Evolutionary conservation across 2,329 filamentous ascomycete species (phyloP), one percentile per base, ranked within the genome.

Genomic region (Cladophialophora bantiana): DNA sequence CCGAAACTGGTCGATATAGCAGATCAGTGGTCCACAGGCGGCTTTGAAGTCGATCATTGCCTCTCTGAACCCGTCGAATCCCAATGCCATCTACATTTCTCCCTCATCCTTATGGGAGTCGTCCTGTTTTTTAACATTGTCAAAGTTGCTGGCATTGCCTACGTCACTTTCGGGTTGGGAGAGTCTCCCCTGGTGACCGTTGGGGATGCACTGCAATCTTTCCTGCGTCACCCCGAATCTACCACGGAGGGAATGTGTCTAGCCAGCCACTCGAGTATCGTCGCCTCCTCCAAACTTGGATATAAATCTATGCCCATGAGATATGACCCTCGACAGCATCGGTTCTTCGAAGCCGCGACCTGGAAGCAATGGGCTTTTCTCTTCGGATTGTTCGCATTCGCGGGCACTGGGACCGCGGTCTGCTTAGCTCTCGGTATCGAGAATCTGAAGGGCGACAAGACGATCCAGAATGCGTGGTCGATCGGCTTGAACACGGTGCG

Each of bases 121-220:
- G 71, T 73, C 20, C 58, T 73, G 52, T 55, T 45, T 12, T 73
- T 71, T 63, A 73, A 73, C 50, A 42, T 68, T 31, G 32, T 71
- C 53, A 73, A 73, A 52, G 63, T 68, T 20, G 20, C 69, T 18
- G 65, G 56, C n/a, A 71, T 73, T 40, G 62, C 52, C n/a, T 66
- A 67, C 40, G 61, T 71, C 4, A 64, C 65, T 3, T 65, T 71
- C 38, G 64, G 54, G 48, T 40, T 64, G 12, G 62, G 70, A 32
- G 60, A 63, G 7, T 35, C 68, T 1, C 72, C 76, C 1, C 67
- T 79, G 2, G 68, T 77, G 32, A 79, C 77, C 0, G 70, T 76
- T 1, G 78, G 78, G 5, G 78, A 80, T 67, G 77, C 75, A 0
- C 74, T 80, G 10, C 71, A 75, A 7, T 79, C 77, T 0, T 81